These are phyloP conservation scores for Noccaea caerulescens DNA, from an alignment of 345 rosid genomes.

Conservation along the genomic window DNA sequence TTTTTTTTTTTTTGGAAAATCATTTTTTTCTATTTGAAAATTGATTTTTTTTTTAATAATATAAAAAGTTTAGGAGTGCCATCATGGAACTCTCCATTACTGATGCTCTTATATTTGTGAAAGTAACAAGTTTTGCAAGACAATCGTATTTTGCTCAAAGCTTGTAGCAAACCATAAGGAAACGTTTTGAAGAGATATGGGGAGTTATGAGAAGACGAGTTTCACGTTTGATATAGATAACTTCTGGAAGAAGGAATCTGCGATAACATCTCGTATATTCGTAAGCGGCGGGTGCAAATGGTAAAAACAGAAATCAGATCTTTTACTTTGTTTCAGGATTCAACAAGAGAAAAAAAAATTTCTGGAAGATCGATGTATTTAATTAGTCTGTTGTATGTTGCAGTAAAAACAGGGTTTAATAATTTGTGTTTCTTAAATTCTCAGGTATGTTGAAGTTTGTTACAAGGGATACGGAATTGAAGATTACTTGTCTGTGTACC, in stretches of 20 bases:
- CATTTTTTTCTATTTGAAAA: too few relatives aligned
- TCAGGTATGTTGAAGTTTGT: not conserved
- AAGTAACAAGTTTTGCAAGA: not conserved
- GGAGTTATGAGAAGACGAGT: not conserved
- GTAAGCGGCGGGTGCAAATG: conserved; percentile 6
- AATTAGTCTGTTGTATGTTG: too few relatives aligned
- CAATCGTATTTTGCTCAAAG: not conserved
- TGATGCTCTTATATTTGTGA: too few relatives aligned
- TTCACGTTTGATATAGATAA: not conserved
- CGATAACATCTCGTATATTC: not conserved
- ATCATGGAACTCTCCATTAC: too few relatives aligned
- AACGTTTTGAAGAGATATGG: not conserved
- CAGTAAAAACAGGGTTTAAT: not conserved
- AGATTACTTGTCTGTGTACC: conserved; percentile 1
- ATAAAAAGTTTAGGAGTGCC: too few relatives aligned
- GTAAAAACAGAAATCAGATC: not conserved
- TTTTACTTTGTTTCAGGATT: not conserved
- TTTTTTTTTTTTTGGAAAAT: too few relatives aligned
- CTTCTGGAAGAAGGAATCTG: conserved; percentile 4
- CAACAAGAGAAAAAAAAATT: too few relatives aligned
- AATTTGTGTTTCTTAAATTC: not conserved
- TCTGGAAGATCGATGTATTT: too few relatives aligned
- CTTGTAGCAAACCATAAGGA: not conserved
- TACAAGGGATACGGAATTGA: not conserved
- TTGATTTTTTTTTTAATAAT: too few relatives aligned